These are phyloP conservation scores for Rusavskia elegans DNA, from an alignment of 495 filamentous ascomycete genomes.

Conservation along the genomic window DNA sequence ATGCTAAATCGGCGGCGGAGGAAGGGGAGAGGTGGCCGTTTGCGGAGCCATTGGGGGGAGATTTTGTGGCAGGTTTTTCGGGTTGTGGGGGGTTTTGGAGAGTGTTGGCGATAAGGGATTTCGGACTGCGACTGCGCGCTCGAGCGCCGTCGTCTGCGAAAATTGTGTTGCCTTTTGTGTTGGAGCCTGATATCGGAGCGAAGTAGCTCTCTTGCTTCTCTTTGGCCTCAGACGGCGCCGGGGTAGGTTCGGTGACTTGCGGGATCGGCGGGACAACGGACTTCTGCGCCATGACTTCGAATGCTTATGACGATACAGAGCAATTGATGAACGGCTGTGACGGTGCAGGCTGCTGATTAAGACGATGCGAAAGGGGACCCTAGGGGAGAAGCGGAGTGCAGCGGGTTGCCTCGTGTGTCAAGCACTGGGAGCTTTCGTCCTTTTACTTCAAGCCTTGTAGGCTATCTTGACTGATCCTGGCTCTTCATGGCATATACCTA, in stretches of 20 bases:
- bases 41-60: conserved; percentile 9
- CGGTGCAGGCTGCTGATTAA: no score
- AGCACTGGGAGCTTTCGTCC: no score
- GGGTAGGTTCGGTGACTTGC: conserved; percentile 56
- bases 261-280: conserved; percentile 44
- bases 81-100: conserved; percentile 16
- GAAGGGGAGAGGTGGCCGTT: conserved; percentile 64
- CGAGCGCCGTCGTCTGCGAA: conserved; percentile 25
- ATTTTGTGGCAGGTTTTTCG: conserved; percentile 21
- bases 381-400: neutral
- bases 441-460: no score
- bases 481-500: no score
- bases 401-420: neutral
- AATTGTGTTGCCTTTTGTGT: conserved; percentile 24
- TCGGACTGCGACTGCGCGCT: conserved; percentile 23
- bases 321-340: neutral
- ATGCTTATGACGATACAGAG: neutral
- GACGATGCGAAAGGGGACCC: neutral
- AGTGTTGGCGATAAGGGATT: conserved; percentile 17
- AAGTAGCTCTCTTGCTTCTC: conserved; percentile 34
- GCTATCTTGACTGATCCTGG: no score
- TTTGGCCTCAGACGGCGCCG: conserved; percentile 41
- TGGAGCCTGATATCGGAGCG: conserved; percentile 49
- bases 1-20: conserved; percentile 32
- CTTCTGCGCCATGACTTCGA: conserved; percentile 28